These are phyloP conservation scores for Firmiana major DNA, from an alignment of 345 rosid genomes.

Conservation along the genomic window DNA sequence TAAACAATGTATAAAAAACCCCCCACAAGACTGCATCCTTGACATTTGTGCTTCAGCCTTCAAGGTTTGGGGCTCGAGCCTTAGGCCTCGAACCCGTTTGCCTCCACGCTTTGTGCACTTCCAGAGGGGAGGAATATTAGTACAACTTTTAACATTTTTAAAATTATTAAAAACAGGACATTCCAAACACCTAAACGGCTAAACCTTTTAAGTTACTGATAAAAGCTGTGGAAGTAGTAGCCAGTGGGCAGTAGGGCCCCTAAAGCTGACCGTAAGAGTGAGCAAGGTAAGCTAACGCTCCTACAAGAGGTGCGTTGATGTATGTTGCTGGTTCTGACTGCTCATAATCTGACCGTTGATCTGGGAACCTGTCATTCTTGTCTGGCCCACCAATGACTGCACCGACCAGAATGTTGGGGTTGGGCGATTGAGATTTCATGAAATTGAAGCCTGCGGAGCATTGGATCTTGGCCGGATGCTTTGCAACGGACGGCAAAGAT, in stretches of 20 bases:
- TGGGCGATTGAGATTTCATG: slow-evolving; percentile 64
- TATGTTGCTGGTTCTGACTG: slow-evolving; percentile 96
- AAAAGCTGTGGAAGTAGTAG: background rate
- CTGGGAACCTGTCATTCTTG: slow-evolving; percentile 60
- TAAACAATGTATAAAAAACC: background rate
- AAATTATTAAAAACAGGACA: background rate
- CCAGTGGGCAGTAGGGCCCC: background rate
- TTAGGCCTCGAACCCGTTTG: slow-evolving; percentile 13
- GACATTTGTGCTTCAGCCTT: slow-evolving; percentile 24
- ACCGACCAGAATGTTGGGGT: slow-evolving; percentile 80
- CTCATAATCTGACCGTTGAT: slow-evolving; percentile 65
- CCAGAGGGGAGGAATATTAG: background rate
- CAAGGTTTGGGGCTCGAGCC: slow-evolving; percentile 38
- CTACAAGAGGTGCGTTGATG: slow-evolving; percentile 88
- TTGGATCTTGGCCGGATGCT: slow-evolving; percentile 65
- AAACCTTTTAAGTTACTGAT: background rate
- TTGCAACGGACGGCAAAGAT: slow-evolving; percentile 65
- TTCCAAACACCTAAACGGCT: background rate
- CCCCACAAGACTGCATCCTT: slow-evolving; percentile 8
- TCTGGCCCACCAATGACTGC: slow-evolving; percentile 95
- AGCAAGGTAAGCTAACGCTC: slow-evolving; percentile 78
- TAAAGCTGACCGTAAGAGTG: slow-evolving; percentile 81
- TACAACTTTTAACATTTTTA: background rate
- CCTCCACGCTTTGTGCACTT: slow-evolving; percentile 11
- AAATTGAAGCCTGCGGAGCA: slow-evolving; percentile 65